Evolutionary conservation across 192 early-diverging fungal species (phyloP), one percentile per base, ranked within the genome.

Genomic region (Linnemannia exigua): DNA sequence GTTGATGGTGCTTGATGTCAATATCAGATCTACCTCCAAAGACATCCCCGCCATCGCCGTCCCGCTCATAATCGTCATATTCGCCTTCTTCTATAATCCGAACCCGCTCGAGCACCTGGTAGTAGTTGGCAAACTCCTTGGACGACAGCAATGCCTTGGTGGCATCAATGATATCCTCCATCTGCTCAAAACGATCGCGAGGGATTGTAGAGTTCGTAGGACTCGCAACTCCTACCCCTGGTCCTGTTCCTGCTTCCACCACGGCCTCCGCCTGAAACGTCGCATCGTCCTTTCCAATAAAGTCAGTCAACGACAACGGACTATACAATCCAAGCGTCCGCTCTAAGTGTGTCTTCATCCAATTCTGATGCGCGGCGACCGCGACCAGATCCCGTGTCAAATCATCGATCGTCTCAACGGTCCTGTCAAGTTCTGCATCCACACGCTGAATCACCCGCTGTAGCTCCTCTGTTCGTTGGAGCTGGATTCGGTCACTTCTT

Each of bases 381-480:
- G 77, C 73, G 41, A 79, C 48, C 25, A 85, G 33, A 52, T 85
- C 83, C 12, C 74, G 33, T 38, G 83, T 79, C 28, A 85, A 47
- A 22, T 74, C 68, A 46, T 85, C 74, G 38, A 85, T 79, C 5
- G 83, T 79, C 61, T 85, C 77, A 0, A 67, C 83, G 5, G 83
- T 79, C 35, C 69, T 36, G 33, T 76, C 77, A 72, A 85, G n/a
- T 58, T 85, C 83, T 2, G 54, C 36, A 37, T 85, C 83, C 58
- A 79, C 74, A 15, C 25, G 58, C 38, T 81, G 72, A 70, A 81
- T 75, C 11, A 75, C 79, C 67, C 67, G 50, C n/a, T 79, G 68
- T 16, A 74, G 66, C 20, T 70, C 47, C 37, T 72, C 72, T 11
- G 61, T 51, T 25, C 54, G 66, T n/a, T 81, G 67, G 41, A 47